Base-by-base conservation (phyloP, 208 protist genomes). In the Leishmania braziliensis region DNA sequence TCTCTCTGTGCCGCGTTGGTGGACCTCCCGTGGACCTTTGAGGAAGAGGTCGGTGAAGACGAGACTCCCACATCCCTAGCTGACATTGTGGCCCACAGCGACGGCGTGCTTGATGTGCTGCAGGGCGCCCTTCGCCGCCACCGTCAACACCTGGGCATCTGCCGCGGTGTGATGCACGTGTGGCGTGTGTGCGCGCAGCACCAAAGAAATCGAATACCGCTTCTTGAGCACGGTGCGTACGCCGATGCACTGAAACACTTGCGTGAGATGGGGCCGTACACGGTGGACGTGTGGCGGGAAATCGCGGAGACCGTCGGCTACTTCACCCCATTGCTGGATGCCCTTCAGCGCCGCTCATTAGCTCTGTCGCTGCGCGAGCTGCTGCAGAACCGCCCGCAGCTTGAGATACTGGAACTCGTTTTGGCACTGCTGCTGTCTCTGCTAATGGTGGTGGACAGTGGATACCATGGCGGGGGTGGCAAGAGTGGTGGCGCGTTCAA, bases 261-360 rank as follows among this genome's bases (percentile, higher is more conserved):
- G 54, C 50, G 53, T 3, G 75, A 65, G 43, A 53, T 75, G 33
- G 62, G 73, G 33, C 70, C 74, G 29, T 81, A 80, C 81, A 80
- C 75, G 39, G 63, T 81, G 5, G 85, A 85, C 16, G 71, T 93
- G 12, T 93, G 93, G 72, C 79, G 53, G 14, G 69, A 62, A 16
- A 68, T 88, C 0, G 88, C 84, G 8, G 93, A 95, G 73, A 82
- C 88, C 1, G 82, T 95, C 1, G 88, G 86, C 9, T 85, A 86
- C 79, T 86, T 88, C 62, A 84, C 87, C 14, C 81, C 91, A 8
- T 33, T 87, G 16, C 79, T 95, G 12, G 91, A 96, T 77, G 73
- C 74, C 46, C 84, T 89, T n/a, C 93, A 96, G 80, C 81, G 80
- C 6, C 89, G 91, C 3, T 82, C 87, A 12, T 85, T 95, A 51